Conservation (phyloP, 345 rosid species). For the Hevea brasiliensis region DNA sequence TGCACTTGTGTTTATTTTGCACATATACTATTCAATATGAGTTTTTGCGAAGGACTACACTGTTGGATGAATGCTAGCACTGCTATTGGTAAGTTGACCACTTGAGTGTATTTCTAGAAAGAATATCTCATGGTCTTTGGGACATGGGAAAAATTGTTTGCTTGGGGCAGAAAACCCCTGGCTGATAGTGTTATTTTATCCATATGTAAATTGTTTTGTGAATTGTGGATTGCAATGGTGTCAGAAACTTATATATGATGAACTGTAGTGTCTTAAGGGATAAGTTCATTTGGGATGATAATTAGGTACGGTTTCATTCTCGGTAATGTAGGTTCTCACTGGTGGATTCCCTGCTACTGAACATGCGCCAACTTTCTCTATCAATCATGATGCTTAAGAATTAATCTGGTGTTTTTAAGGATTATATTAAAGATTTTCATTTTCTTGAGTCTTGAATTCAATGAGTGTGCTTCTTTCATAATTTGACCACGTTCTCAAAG, state of each 20-base stretch:
- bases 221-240: neutral
- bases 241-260: neutral
- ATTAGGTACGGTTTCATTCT: neutral
- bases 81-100: neutral
- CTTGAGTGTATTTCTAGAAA: constrained; percentile 6
- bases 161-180: neutral
- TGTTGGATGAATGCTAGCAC: neutral
- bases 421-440: neutral
- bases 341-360: neutral
- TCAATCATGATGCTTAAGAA: neutral
- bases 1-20: neutral
- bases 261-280: neutral
- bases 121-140: neutral
- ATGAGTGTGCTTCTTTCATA: neutral
- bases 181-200: neutral
- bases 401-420: neutral
- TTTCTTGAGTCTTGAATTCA: neutral
- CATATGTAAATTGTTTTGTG: neutral
- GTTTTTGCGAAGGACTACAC: neutral
- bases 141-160: neutral
- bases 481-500: neutral
- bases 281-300: neutral
- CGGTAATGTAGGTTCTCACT: neutral
- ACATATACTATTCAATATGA: neutral
- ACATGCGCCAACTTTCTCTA: neutral